phyloP scores from a whole-genome alignment of 2,329 filamentous ascomycete genomes.

The Venturia aucupariae region DNA sequence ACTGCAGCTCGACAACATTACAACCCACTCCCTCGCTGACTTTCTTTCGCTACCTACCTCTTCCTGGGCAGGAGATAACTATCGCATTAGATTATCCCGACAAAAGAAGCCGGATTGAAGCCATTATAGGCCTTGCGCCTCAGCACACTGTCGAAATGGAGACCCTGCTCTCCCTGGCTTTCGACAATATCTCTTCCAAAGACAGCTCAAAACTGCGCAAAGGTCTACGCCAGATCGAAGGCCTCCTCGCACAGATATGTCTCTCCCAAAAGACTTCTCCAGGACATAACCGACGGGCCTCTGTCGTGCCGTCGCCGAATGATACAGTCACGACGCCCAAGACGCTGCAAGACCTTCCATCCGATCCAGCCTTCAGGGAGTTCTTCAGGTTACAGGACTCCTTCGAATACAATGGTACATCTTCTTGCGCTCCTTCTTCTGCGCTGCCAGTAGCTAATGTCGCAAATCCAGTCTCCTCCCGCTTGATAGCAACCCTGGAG shows the following conservation, averaged over 20 bases:
- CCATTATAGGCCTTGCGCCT: not conserved
- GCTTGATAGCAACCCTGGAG: conserved; percentile 77
- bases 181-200: conserved; percentile 92
- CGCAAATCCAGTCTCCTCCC: conserved; percentile 54
- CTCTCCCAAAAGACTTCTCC: conserved; percentile 43
- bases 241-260: conserved; percentile 88
- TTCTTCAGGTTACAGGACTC: conserved; percentile 96
- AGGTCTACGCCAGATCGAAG: conserved; percentile 87
- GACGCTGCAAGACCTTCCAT: conserved; percentile 57
- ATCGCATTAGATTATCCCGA: not conserved
- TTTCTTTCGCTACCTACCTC: not conserved
- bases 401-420: conserved; percentile 83
- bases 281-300: conserved; percentile 28
- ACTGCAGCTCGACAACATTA: not conserved
- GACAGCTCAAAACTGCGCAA: conserved; percentile 86
- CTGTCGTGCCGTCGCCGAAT: conserved; percentile 25
- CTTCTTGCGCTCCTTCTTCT: not conserved
- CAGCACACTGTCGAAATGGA: conserved; percentile 56
- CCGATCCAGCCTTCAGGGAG: conserved; percentile 84
- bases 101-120: not conserved
- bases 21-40: not conserved
- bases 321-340: conserved; percentile 24
- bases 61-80: not conserved
- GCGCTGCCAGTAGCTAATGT: not conserved
- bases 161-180: conserved; percentile 80